Base-by-base conservation (phyloP, 768 basidiomycete species). In the Psilocybe cyanescens region DNA sequence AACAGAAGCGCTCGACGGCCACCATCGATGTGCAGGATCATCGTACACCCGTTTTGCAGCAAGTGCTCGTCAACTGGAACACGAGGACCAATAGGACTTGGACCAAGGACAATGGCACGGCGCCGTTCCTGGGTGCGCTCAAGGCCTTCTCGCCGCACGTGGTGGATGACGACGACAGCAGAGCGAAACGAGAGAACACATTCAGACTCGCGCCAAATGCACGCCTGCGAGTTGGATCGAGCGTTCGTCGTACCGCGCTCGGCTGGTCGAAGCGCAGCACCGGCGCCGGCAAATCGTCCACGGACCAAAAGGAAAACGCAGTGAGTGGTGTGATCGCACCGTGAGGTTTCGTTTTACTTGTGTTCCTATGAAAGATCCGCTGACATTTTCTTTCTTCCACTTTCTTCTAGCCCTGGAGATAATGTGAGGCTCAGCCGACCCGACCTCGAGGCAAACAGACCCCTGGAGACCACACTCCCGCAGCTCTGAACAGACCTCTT, bases 221-320 rank as follows among this genome's bases (percentile, higher is more conserved):
- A 4, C 83, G 86, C 8, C 80, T 86, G 14, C 78, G 83, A 28
- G 83, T 86, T 48, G 80, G 75, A 2, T 87, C 86, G 0, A 79
- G 76, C n/a, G 77, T 83, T 0, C 78, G 87, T 11, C 79, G 87
- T n/a, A 78, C 76, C 0, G 82, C 83, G 0, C 76, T 85, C 1
- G 90, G 89, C 1, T 86, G 83, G 86, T 75, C 86, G 45, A 91
- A 91, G 75, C 83, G 86, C 39, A 85, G 81, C 65, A 78, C 74
- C 0, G 19, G 19, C 19, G 55, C 67, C 9, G 74, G 70, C 60
- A 51, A 59, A 41, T 59, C 58, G 17, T 51, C 58, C 7, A 59
- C 58, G 16, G 58, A 50, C 12, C 58, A 59, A 8, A 59, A 59
- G 30, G 58, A 59, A 28, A 59, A 59, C 49, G 47, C 35, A 14